phyloP scores from a whole-genome alignment of 805 yeast species.

The Vanderwaltozyma tropicalis region DNA sequence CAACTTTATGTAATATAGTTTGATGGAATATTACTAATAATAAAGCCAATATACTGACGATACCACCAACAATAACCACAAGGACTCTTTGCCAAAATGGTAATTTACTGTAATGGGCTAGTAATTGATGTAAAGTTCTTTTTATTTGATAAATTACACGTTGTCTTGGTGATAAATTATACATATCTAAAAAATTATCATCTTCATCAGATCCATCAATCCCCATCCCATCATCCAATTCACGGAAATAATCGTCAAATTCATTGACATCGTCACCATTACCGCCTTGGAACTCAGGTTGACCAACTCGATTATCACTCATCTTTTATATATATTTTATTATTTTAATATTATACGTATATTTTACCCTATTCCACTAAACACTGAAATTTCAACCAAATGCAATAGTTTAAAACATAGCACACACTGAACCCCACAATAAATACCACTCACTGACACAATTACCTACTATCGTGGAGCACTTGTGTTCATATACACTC shows the following conservation, averaged over 20 bases:
- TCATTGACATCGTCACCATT: not conserved
- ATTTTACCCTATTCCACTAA: no score
- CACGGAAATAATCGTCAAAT: slow-evolving; percentile 5
- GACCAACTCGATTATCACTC: no score
- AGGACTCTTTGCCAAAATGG: slow-evolving; percentile 17
- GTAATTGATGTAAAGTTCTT: slow-evolving; percentile 6
- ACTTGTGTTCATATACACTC: no score
- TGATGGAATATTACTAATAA: slow-evolving; percentile 21
- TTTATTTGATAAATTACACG: slow-evolving; percentile 18
- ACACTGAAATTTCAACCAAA: no score
- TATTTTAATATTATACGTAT: no score
- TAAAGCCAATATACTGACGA: slow-evolving; percentile 10
- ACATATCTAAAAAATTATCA: slow-evolving; percentile 25
- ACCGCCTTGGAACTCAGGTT: no score
- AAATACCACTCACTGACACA: no score
- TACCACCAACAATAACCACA: slow-evolving; percentile 7
- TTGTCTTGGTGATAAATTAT: slow-evolving; percentile 26
- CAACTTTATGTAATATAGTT: slow-evolving; percentile 26
- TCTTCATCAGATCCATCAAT: slow-evolving; percentile 11
- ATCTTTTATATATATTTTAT: no score
- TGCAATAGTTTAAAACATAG: no score
- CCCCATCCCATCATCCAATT: slow-evolving; percentile 2
- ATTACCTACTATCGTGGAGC: no score
- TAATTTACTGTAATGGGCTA: slow-evolving; percentile 11
- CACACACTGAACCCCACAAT: no score